phyloP scores from a whole-genome alignment of 176 grass and related monocot species.

The Aechmea fasciata region DNA sequence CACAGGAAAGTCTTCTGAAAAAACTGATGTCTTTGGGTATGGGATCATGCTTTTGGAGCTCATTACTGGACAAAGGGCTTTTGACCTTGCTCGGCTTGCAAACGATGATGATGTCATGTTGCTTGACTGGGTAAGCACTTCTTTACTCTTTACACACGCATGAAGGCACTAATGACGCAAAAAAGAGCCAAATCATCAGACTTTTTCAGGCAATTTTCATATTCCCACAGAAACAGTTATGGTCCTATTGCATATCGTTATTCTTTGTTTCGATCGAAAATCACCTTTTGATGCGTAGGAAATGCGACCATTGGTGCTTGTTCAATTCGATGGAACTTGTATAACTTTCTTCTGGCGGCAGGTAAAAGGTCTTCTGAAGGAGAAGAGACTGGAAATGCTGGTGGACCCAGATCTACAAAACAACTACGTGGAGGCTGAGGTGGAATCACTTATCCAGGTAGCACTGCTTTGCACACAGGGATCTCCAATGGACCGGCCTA shows the following conservation, averaged over 20 bases:
- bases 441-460: conserved; percentile 62
- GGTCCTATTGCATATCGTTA: no score
- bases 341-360: conserved; percentile 6
- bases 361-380: conserved; percentile 67
- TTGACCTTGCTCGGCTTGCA: conserved; percentile 83
- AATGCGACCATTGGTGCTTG: background rate
- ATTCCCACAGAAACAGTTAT: no score
- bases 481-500: conserved; percentile 53
- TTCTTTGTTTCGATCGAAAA: no score
- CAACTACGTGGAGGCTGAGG: conserved; percentile 35
- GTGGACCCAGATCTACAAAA: conserved; percentile 54
- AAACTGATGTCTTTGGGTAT: conserved; percentile 90
- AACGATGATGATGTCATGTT: conserved; percentile 94
- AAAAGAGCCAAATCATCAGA: background rate
- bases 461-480: conserved; percentile 68
- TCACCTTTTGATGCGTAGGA: no score
- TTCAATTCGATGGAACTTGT: background rate
- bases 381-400: conserved; percentile 55
- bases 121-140: conserved; percentile 68
- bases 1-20: conserved; percentile 85
- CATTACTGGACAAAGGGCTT: conserved; percentile 83
- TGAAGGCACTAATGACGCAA: conserved; percentile 1
- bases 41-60: conserved; percentile 90
- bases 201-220: no score
- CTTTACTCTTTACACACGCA: background rate